A percentile compares a stretch with the other conserved stretches of the same genome.
These are phyloP conservation scores for Penicillium oxalicum DNA, from an alignment of 2,329 filamentous ascomycete genomes.

Conservation along the genomic window DNA sequence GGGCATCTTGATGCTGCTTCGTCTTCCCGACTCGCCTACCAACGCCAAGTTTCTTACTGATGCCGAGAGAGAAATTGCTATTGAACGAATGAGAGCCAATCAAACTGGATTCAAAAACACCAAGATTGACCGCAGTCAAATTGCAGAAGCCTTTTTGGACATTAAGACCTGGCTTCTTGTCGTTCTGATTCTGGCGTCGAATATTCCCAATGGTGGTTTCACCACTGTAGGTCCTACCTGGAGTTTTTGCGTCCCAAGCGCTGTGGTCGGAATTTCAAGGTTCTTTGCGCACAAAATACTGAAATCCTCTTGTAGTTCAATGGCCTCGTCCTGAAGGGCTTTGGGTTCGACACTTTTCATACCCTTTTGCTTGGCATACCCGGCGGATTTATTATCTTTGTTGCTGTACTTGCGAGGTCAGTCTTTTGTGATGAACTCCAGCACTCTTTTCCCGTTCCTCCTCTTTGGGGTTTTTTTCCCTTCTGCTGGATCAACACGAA, in stretches of 20 bases:
- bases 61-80: slow-evolving; percentile 18
- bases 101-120: slow-evolving; percentile 32
- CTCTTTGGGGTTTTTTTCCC: neutral
- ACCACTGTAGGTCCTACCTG: slow-evolving; percentile 19
- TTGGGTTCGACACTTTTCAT: slow-evolving; percentile 12
- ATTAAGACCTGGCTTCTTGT: slow-evolving; percentile 15
- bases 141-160: slow-evolving; percentile 28
- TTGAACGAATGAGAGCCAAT: slow-evolving; percentile 20
- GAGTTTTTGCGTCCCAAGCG: too few relatives aligned
- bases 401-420: slow-evolving; percentile 10
- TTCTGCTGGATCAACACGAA: neutral
- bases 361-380: slow-evolving; percentile 12
- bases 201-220: slow-evolving; percentile 34
- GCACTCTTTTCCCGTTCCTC: too few relatives aligned
- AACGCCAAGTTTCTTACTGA: slow-evolving; percentile 21
- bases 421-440: neutral
- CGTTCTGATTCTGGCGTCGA: slow-evolving; percentile 25
- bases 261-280: too few relatives aligned
- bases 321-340: slow-evolving; percentile 13
- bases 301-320: slow-evolving; percentile 8
- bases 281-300: too few relatives aligned
- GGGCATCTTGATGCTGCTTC: slow-evolving; percentile 20
- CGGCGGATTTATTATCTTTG: slow-evolving; percentile 11
- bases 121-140: slow-evolving; percentile 38
- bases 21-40: slow-evolving; percentile 19